Evolutionary conservation across 169 alveolate species (phyloP).

Genomic region (Miamiensis avidus): DNA sequence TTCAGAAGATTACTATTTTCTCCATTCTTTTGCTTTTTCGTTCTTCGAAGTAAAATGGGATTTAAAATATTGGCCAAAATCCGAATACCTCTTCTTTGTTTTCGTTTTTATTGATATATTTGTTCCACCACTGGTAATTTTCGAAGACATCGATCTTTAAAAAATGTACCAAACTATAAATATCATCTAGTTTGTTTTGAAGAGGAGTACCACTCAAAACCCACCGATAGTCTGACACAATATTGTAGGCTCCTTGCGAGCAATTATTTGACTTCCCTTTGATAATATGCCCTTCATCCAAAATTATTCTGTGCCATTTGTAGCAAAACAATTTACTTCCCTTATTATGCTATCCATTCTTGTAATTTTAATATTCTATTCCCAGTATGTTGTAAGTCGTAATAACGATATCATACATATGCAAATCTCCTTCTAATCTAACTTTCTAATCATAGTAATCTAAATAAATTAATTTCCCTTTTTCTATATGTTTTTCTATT

Average conservation of each 20-base stretch:
- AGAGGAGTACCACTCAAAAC: constrained; percentile 98
- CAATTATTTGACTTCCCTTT: constrained; percentile 78
- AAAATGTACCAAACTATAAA: constrained; percentile 93
- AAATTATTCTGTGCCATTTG: constrained; percentile 87
- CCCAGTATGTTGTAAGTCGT: constrained; percentile 81
- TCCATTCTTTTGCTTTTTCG: constrained; percentile 74
- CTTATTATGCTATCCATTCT: background rate
- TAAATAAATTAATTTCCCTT: constrained; percentile 52
- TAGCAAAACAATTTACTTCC: constrained; percentile 51
- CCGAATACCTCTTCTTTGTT: constrained; percentile 58
- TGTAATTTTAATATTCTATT: constrained; percentile 61
- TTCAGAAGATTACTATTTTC: constrained; percentile 45
- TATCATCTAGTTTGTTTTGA: constrained; percentile 96
- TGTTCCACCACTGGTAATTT: constrained; percentile 85
- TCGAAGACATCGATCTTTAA: constrained; percentile 91
- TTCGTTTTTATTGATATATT: constrained; percentile 64
- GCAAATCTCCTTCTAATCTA: constrained; percentile 27
- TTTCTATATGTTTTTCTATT: constrained; percentile 63
- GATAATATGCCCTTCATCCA: constrained; percentile 96
- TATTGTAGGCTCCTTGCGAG: constrained; percentile 82
- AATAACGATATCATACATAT: constrained; percentile 71
- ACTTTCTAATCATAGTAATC: constrained; percentile 47
- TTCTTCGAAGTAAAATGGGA: constrained; percentile 90
- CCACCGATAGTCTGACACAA: constrained; percentile 90
- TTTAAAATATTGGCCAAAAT: constrained; percentile 70